These are phyloP conservation scores for Agapanthus africanus DNA, from an alignment of 106 monocot genomes.

Conservation along the genomic window DNA sequence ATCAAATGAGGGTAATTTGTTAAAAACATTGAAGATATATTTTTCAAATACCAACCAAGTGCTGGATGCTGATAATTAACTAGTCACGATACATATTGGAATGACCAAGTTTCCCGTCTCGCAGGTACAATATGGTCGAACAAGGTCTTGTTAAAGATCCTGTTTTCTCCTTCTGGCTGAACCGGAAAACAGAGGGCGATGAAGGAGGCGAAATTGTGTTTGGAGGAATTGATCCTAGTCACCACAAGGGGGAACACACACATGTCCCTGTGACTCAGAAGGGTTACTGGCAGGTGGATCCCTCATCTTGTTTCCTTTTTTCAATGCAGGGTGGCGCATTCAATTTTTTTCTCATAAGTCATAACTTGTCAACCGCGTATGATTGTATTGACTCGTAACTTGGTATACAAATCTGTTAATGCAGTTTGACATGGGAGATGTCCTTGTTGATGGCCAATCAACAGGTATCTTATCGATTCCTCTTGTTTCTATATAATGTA, in stretches of 20 bases:
- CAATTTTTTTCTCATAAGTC: background rate
- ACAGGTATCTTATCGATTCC: constrained; percentile 28
- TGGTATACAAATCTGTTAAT: background rate
- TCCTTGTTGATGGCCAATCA: constrained; percentile 43
- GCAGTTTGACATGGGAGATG: constrained; percentile 93
- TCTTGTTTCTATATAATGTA: background rate
- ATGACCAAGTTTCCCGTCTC: background rate
- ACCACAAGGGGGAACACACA: constrained; percentile 75
- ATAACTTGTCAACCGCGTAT: background rate
- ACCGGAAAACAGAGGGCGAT: constrained; percentile 56
- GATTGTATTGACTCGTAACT: background rate
- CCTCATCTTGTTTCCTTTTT: background rate
- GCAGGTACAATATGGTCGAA: constrained; percentile 78
- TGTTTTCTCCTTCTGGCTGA: constrained; percentile 98
- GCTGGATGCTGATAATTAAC: too few relatives aligned
- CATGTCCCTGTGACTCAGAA: constrained; percentile 92
- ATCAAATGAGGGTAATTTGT: too few relatives aligned
- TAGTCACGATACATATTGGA: too few relatives aligned
- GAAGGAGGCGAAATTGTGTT: constrained; percentile 95
- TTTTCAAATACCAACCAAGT: too few relatives aligned
- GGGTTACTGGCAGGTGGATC: constrained; percentile 91
- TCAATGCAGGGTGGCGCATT: too few relatives aligned
- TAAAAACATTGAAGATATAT: too few relatives aligned
- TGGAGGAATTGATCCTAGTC: constrained; percentile 82
- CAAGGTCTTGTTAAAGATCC: constrained; percentile 78